Conservation (phyloP, 2,329 filamentous ascomycete genomes). For the Pyrenochaeta sp. region DNA sequence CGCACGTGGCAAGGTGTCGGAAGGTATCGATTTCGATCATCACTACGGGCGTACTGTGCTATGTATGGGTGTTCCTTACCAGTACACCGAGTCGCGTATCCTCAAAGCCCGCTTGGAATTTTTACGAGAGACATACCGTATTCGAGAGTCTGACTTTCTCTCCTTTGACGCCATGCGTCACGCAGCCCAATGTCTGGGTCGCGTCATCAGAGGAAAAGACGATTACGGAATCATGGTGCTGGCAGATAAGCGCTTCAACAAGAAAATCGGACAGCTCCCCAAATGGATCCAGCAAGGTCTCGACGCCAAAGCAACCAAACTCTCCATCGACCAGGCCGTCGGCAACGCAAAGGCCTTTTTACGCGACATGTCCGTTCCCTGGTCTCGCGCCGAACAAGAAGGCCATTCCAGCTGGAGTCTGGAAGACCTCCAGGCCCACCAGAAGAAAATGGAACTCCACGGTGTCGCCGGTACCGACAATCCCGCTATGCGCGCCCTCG, state of each 20-base stretch:
- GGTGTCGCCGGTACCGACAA: conserved; percentile 69
- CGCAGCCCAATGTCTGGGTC: conserved; percentile 93
- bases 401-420: conserved; percentile 93
- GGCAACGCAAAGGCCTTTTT: conserved; percentile 89
- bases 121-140: conserved; percentile 94
- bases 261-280: conserved; percentile 87
- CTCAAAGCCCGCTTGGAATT: conserved; percentile 96
- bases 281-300: conserved; percentile 97
- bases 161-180: conserved; percentile 99
- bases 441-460: conserved; percentile 77
- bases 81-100: conserved; percentile 98
- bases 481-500: conserved; percentile 48
- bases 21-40: conserved; percentile 99
- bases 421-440: conserved; percentile 78
- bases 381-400: conserved; percentile 82
- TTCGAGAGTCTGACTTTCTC: conserved; percentile 95
- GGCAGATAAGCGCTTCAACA: conserved; percentile 90
- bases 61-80: conserved; percentile 96
- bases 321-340: conserved; percentile 95
- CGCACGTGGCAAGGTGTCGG: conserved; percentile 94
- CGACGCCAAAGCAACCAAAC: conserved; percentile 82
- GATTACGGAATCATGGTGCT: conserved; percentile 99
- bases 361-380: conserved; percentile 90
- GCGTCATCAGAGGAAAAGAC: conserved; percentile 94
- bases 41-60: conserved; percentile 96